Evolutionary conservation across 2,329 filamentous ascomycete genomes (phyloP).

Genomic region (Westerdykella sp.): DNA sequence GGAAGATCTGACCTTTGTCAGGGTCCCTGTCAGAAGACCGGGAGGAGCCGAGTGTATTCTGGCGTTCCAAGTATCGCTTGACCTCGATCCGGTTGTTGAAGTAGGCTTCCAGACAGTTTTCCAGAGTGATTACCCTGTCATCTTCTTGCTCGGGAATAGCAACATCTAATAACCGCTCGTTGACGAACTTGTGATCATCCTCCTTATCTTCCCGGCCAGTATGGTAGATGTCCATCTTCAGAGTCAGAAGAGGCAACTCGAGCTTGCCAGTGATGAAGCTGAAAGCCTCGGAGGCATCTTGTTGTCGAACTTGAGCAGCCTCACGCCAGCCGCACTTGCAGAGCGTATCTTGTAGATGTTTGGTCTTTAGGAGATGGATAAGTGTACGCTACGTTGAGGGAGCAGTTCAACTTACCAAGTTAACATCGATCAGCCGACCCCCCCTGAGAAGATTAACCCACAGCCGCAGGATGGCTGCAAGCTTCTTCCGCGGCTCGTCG

Average conservation of each 20-base stretch:
- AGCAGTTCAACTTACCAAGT: constrained; percentile 56
- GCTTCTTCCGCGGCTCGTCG: constrained; percentile 63
- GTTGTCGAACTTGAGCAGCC: constrained; percentile 69
- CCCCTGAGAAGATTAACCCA: constrained; percentile 91
- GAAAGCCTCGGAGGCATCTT: constrained; percentile 94
- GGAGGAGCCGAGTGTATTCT: constrained; percentile 51
- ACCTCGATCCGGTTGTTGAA: constrained; percentile 95
- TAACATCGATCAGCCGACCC: constrained; percentile 76
- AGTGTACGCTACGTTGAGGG: too few relatives aligned
- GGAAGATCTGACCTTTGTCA: constrained; percentile 34
- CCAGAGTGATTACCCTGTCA: constrained; percentile 67
- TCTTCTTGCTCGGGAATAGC: constrained; percentile 72
- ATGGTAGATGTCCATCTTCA: constrained; percentile 94
- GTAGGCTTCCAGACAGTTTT: constrained; percentile 88
- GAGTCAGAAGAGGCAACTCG: constrained; percentile 75
- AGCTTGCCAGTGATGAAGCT: constrained; percentile 88
- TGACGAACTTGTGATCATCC: constrained; percentile 91
- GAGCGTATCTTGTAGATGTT: constrained; percentile 73
- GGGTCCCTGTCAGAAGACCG: constrained; percentile 25
- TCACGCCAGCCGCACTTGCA: constrained; percentile 85
- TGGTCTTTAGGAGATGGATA: constrained; percentile 51
- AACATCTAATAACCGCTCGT: constrained; percentile 83
- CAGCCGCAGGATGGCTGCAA: constrained; percentile 72
- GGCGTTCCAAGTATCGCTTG: constrained; percentile 62
- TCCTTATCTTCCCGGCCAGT: constrained; percentile 74